These are phyloP conservation scores for Flueggea neowawraea DNA, from an alignment of 441 rosid genomes.

Conservation along the genomic window DNA sequence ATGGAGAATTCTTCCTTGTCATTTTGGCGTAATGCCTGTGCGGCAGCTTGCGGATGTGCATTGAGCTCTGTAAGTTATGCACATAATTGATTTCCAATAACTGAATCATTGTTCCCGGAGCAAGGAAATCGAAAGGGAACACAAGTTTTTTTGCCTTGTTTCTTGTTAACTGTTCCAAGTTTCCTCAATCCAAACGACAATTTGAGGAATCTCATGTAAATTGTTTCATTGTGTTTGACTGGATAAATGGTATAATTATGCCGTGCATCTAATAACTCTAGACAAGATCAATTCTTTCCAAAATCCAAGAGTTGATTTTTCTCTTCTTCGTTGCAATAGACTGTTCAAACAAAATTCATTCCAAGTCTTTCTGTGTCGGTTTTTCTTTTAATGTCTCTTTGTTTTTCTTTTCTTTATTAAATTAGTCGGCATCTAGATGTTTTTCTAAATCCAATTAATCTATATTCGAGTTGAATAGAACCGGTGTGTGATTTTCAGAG, in stretches of 20 bases:
- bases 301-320: no score
- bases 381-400: no score
- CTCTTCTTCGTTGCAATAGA: no score
- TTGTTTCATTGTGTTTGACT: constrained; percentile 16
- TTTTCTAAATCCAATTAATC: no score
- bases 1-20: not conserved
- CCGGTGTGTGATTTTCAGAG: no score
- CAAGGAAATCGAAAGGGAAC: constrained; percentile 2
- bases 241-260: not conserved
- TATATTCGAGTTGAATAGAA: no score
- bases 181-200: constrained; percentile 11
- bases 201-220: constrained; percentile 18
- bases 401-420: no score
- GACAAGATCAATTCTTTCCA: no score
- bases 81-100: constrained; percentile 9
- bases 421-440: no score
- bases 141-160: not conserved
- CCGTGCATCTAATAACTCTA: no score
- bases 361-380: no score
- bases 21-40: constrained; percentile 2
- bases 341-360: no score
- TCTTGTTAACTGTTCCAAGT: not conserved
- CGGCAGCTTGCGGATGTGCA: constrained; percentile 15
- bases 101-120: constrained; percentile 1
- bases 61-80: constrained; percentile 20